Conservation (phyloP, 140 eudicot species). For the Anethum foeniculum region DNA sequence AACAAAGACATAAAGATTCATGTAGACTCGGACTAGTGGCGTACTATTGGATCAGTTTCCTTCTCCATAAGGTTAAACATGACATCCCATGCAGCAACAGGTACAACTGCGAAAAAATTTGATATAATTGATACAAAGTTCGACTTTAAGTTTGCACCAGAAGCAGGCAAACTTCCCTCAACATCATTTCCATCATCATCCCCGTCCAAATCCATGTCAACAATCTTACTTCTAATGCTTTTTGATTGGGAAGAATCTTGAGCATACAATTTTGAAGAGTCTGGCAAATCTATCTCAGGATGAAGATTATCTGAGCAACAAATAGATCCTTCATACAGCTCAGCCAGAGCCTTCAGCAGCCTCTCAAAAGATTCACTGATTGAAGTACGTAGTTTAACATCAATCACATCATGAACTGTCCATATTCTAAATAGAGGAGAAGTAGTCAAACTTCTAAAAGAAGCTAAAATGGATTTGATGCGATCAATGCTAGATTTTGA, state of each 20-base stretch:
- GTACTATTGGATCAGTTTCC: conserved; percentile 71
- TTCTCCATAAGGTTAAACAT: conserved; percentile 43
- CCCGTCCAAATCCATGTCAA: conserved; percentile 80
- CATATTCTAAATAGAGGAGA: conserved; percentile 50
- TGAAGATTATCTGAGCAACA: conserved; percentile 26
- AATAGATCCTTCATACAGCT: conserved; percentile 50
- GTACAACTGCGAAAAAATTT: conserved; percentile 61
- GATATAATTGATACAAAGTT: conserved; percentile 48
- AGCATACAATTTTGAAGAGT: conserved; percentile 27
- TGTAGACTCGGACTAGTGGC: neutral
- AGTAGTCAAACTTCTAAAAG: conserved; percentile 48
- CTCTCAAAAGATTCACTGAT: conserved; percentile 43
- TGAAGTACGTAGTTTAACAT: conserved; percentile 22
- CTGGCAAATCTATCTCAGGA: conserved; percentile 30
- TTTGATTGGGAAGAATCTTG: conserved; percentile 29
- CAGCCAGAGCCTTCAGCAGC: conserved; percentile 51
- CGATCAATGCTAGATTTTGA: conserved; percentile 40
- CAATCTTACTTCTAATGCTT: conserved; percentile 29
- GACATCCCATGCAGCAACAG: conserved; percentile 73
- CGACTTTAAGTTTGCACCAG: conserved; percentile 44
- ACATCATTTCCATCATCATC: conserved; percentile 45
- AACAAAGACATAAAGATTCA: neutral
- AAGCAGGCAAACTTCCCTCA: conserved; percentile 26
- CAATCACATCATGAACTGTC: conserved; percentile 20
- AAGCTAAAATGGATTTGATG: conserved; percentile 31